Evolutionary conservation across 176 grass and related monocot species (phyloP).

Genomic region (Otatea glauca): DNA sequence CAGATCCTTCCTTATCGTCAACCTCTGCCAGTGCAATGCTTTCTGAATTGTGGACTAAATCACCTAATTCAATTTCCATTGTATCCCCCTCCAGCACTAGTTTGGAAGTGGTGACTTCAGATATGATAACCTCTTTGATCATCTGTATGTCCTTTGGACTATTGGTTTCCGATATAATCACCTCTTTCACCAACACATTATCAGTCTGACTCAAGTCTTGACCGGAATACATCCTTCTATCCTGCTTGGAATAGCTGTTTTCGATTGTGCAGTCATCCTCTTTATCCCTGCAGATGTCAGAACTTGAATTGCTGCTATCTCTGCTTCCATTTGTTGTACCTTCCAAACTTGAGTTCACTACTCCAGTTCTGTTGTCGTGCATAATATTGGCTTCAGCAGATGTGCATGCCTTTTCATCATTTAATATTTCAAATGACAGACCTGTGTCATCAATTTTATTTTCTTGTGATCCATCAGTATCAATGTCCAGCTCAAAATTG

Average conservation of each 20-base stretch:
- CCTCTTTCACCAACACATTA: conserved; percentile 55
- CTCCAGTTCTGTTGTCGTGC: not conserved
- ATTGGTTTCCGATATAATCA: conserved; percentile 59
- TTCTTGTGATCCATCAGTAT: conserved; percentile 28
- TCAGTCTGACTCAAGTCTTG: conserved; percentile 36
- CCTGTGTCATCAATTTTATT: conserved; percentile 35
- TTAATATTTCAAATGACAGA: conserved; percentile 44
- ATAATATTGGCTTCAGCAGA: conserved; percentile 26
- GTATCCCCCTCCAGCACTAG: conserved; percentile 23
- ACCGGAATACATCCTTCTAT: conserved; percentile 13
- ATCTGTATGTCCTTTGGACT: conserved; percentile 50
- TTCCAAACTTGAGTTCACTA: conserved; percentile 36
- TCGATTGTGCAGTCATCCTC: conserved; percentile 28
- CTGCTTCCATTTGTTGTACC: conserved; percentile 27
- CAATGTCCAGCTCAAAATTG: conserved; percentile 46
- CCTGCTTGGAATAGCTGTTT: conserved; percentile 34
- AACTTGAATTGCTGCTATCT: conserved; percentile 1
- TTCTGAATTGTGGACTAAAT: conserved; percentile 43
- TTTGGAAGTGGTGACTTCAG: conserved; percentile 58
- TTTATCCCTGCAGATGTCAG: conserved; percentile 37
- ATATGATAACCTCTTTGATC: conserved; percentile 62
- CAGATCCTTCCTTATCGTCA: conserved; percentile 21
- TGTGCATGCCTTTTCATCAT: conserved; percentile 40
- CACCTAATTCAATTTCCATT: conserved; percentile 35
- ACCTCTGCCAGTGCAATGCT: not conserved